Evolutionary conservation across 805 yeast genomes (phyloP).

Genomic region (Priceomyces melissophilus): DNA sequence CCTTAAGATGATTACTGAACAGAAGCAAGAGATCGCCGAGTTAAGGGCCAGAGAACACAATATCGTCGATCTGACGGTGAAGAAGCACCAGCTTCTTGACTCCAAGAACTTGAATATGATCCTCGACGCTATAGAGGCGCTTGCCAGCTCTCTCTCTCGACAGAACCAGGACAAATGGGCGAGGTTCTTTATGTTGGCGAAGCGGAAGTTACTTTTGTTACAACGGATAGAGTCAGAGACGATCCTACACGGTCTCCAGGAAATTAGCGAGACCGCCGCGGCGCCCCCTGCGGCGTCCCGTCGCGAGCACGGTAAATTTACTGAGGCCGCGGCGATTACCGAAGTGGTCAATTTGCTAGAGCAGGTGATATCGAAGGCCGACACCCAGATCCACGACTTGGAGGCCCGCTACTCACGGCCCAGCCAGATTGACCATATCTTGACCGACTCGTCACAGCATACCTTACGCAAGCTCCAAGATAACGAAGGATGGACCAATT

Average conservation of each 20-base stretch:
- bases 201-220: slow-evolving; percentile 42
- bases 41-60: slow-evolving; percentile 52
- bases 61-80: slow-evolving; percentile 36
- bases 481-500: slow-evolving; percentile 53
- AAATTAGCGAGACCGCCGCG: slow-evolving; percentile 9
- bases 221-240: slow-evolving; percentile 38
- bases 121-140: slow-evolving; percentile 38
- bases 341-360: slow-evolving; percentile 21
- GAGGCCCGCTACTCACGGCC: slow-evolving; percentile 48
- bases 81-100: slow-evolving; percentile 29
- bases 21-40: slow-evolving; percentile 68
- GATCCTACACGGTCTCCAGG: slow-evolving; percentile 18
- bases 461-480: slow-evolving; percentile 48
- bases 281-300: no score
- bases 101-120: slow-evolving; percentile 39
- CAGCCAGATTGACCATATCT: slow-evolving; percentile 51
- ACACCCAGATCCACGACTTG: slow-evolving; percentile 46
- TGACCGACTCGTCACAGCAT: slow-evolving; percentile 44
- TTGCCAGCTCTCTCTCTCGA: slow-evolving; percentile 39
- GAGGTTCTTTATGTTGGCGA: slow-evolving; percentile 43
- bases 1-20: slow-evolving; percentile 79
- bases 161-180: slow-evolving; percentile 44
- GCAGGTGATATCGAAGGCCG: slow-evolving; percentile 34
- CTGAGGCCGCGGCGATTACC: slow-evolving; percentile 15
- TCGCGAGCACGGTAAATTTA: no score